Evolutionary conservation across 176 grass and related monocot genomes (phyloP).

Genomic region (Oryza meyeriana): DNA sequence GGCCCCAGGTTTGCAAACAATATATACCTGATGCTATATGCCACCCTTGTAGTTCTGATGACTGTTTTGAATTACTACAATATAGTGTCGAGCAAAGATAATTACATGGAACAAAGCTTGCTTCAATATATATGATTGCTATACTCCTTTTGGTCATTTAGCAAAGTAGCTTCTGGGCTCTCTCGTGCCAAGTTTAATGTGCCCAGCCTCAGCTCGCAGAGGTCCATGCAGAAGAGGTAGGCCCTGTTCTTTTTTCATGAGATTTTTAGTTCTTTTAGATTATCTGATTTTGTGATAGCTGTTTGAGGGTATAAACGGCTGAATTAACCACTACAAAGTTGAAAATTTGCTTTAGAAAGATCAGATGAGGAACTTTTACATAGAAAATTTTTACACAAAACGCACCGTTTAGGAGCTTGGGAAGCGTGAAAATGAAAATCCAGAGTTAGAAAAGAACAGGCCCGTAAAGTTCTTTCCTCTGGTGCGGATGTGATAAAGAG

Average conservation of each 20-base stretch:
- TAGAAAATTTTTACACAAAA: too few species aligned
- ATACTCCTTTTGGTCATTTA: neutral
- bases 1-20: neutral
- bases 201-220: conserved; percentile 80
- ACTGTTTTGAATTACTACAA: neutral
- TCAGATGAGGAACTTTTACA: too few species aligned
- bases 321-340: too few species aligned
- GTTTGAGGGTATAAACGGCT: too few species aligned
- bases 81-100: neutral
- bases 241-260: too few species aligned
- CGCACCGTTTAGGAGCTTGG: too few species aligned
- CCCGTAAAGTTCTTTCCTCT: conserved; percentile 84
- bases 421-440: too few species aligned
- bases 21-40: neutral
- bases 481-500: conserved; percentile 81
- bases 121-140: neutral
- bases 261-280: too few species aligned
- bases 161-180: conserved; percentile 7
- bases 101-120: neutral
- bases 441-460: too few species aligned
- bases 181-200: conserved; percentile 63
- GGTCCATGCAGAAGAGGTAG: conserved; percentile 87
- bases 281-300: too few species aligned
- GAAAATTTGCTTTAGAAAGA: too few species aligned
- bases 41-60: conserved; percentile 1